Evolutionary conservation across 306 rosid genomes (phyloP).

Genomic region (Medicago lupulina): DNA sequence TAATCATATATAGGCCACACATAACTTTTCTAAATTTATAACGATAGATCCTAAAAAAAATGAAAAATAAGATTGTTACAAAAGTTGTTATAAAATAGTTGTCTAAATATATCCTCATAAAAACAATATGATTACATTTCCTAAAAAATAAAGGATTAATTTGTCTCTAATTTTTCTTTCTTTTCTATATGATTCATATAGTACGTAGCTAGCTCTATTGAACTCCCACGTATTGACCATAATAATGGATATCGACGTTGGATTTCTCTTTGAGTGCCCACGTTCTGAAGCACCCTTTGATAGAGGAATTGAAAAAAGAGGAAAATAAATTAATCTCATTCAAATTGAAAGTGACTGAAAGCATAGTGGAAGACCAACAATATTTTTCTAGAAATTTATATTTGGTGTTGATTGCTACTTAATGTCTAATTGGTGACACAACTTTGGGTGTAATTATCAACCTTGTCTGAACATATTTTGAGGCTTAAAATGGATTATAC

Average conservation of each 20-base stretch:
- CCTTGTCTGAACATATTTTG: no score
- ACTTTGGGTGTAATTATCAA: no score
- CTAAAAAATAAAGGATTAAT: no score
- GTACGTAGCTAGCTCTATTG: no score
- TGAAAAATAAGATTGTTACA: no score
- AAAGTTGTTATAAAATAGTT: no score
- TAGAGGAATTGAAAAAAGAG: slow-evolving; percentile 30
- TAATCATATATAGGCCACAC: background rate
- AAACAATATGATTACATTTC: no score
- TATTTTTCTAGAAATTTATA: background rate
- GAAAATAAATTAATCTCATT: slow-evolving; percentile 34
- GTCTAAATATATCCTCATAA: no score
- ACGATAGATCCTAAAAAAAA: no score
- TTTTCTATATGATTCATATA: no score
- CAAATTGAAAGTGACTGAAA: slow-evolving; percentile 33
- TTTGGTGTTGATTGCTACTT: slow-evolving; percentile 25
- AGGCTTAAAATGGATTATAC: no score
- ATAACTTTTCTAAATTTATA: background rate
- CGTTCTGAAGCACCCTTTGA: slow-evolving; percentile 36
- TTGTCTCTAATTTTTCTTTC: no score
- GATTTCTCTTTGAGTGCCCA: slow-evolving; percentile 38
- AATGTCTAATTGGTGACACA: background rate
- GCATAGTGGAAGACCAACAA: background rate
- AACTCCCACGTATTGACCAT: slow-evolving; percentile 29
- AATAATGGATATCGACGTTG: slow-evolving; percentile 33